Evolutionary conservation across 2,329 filamentous ascomycete species (phyloP), one percentile per base, ranked within the genome.

Genomic region (Xylariaceae sp.): DNA sequence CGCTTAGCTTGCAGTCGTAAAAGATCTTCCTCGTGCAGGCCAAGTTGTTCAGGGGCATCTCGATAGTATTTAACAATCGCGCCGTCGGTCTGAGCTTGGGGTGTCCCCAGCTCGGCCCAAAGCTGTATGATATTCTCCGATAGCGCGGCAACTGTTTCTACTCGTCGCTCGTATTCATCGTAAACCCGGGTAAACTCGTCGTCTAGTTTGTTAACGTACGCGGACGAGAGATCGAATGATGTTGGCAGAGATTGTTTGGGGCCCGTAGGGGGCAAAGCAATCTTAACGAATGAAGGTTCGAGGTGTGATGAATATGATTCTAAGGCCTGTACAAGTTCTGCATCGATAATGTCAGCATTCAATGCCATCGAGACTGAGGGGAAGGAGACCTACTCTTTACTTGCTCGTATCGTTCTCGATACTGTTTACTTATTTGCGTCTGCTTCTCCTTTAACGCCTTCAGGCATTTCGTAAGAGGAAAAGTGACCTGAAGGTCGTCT

Each of bases 221-320:
- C 80, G 0, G 89, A 85, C 0, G 92, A 96, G n/a, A 99, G 83
- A 66, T 97, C 91, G 70, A 99, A 97, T 50, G 80, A 88, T 2
- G 90, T 83, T 1, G 91, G 83, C 40, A 95, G 79, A 9, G 85
- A 85, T 45, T 89, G 84, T 62, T 89, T 87, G 4, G 87, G 84
- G 1, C 82, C 83, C 2, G 87, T 91, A 0, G 92, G 92, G 1
- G 94, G 94, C 5, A 99, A 81, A 41, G 86, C 81, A 67, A 97
- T 85, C 67, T 86, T 83, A 61, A 97, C 82, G 70, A 97, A 97
- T 2, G 87, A 87, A 8, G 89, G 76, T 70, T 99, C 94, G 46
- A 99, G 87, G 70, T 97, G 94, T 7, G 89, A 95, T 1, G 94
- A 95, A 71, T 97, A 99, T 4, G 92, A 96, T 69, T 96, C 87